Evolutionary conservation across 2,329 filamentous ascomycete genomes (phyloP).

Genomic region (Xylariaceae sp.): DNA sequence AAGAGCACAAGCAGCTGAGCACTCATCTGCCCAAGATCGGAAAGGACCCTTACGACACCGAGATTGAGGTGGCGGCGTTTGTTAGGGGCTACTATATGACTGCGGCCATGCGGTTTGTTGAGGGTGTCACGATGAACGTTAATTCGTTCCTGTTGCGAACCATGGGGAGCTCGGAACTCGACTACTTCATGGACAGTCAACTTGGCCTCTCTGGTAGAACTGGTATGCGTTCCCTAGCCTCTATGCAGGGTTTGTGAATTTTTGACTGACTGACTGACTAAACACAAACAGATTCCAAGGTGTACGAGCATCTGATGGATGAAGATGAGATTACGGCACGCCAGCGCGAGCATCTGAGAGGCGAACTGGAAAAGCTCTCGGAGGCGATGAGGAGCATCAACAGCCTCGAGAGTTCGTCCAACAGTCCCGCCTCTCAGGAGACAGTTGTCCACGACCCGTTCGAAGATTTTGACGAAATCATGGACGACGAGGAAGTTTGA

Average conservation of each 20-base stretch:
- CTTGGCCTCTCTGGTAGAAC: conserved; percentile 22
- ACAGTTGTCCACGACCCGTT: conserved; percentile 3
- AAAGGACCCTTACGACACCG: conserved; percentile 51
- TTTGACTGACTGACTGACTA: neutral
- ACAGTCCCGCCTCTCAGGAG: conserved; percentile 15
- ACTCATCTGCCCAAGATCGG: conserved; percentile 44
- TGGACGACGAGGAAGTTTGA: conserved; percentile 17
- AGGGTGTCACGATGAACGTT: conserved; percentile 37
- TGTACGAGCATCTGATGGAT: conserved; percentile 43
- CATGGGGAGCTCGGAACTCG: conserved; percentile 21
- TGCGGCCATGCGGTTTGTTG: conserved; percentile 59
- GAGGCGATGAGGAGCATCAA: conserved; percentile 43
- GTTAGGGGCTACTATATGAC: conserved; percentile 65
- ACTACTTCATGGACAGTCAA: conserved; percentile 24
- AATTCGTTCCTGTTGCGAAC: conserved; percentile 27
- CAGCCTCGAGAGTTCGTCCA: conserved; percentile 34
- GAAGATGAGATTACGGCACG: conserved; percentile 41
- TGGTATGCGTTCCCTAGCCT: conserved; percentile 22
- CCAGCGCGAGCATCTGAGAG: conserved; percentile 37
- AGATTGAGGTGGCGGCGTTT: conserved; percentile 58
- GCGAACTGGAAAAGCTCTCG: conserved; percentile 41
- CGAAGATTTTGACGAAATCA: conserved; percentile 14
- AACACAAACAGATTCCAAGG: conserved; percentile 21
- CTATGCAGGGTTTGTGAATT: neutral
- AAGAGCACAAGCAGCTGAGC: conserved; percentile 40